Evolutionary conservation across 2,329 filamentous ascomycete genomes (phyloP).

Genomic region (Bimuria novae-zelandiae): DNA sequence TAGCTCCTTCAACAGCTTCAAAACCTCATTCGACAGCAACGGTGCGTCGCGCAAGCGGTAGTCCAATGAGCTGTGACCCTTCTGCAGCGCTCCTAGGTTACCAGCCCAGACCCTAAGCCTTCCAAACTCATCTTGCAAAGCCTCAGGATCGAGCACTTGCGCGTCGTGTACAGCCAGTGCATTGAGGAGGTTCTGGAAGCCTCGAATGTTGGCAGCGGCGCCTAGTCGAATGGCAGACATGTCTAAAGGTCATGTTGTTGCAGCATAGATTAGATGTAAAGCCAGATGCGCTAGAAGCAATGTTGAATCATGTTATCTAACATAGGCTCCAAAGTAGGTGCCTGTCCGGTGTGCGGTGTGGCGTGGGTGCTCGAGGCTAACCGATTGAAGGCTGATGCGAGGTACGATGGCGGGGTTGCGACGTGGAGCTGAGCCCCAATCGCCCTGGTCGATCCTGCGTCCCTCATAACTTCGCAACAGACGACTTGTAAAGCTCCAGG

Average conservation of each 20-base stretch:
- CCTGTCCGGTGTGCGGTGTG: not conserved
- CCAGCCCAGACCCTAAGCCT: constrained; percentile 44
- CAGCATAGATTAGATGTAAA: not conserved
- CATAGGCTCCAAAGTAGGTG: not conserved
- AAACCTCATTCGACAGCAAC: constrained; percentile 35
- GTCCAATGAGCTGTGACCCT: constrained; percentile 44
- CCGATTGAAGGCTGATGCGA: not conserved
- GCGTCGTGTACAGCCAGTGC: constrained; percentile 24
- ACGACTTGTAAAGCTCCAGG: not conserved
- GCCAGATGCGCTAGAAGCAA: not conserved
- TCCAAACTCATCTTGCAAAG: constrained; percentile 44
- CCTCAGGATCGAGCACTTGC: constrained; percentile 30
- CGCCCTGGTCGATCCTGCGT: not conserved
- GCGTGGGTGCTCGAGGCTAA: not conserved
- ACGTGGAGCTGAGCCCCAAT: not conserved
- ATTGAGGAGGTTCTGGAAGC: constrained; percentile 32
- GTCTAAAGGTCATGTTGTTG: constrained; percentile 4
- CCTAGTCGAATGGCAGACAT: constrained; percentile 35
- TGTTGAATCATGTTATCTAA: not conserved
- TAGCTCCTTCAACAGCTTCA: constrained; percentile 42
- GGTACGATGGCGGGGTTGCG: not conserved
- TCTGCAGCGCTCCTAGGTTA: constrained; percentile 43
- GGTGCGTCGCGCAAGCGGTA: constrained; percentile 45
- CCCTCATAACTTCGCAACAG: not conserved
- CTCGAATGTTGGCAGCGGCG: constrained; percentile 35